Conservation (phyloP, 2,329 filamentous ascomycete genomes). For the Colletotrichum navitas region DNA sequence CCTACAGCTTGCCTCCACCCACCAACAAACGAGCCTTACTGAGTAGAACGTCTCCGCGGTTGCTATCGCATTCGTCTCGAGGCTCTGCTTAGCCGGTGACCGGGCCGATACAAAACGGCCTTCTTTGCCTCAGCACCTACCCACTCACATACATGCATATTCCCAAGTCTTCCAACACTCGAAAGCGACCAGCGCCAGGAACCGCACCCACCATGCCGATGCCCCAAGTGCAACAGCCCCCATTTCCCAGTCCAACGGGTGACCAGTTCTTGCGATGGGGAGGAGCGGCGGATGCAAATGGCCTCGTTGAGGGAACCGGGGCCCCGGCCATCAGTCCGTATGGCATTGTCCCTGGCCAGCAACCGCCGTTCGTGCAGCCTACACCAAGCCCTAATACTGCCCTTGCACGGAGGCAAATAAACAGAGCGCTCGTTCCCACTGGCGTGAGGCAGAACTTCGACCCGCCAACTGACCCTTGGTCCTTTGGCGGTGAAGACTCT, state of each 20-base stretch:
- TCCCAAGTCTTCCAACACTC: slow-evolving; percentile 64
- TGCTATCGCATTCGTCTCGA: slow-evolving; percentile 14
- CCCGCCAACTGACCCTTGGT: slow-evolving; percentile 56
- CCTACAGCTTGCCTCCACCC: slow-evolving; percentile 20
- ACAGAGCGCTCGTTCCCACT: slow-evolving; percentile 63
- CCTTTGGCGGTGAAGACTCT: slow-evolving; percentile 58
- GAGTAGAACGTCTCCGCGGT: slow-evolving; percentile 23
- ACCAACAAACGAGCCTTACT: slow-evolving; percentile 28
- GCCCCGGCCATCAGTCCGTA: slow-evolving; percentile 53
- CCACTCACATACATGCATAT: slow-evolving; percentile 39
- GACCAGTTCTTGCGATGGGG: slow-evolving; percentile 64
- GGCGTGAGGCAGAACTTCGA: slow-evolving; percentile 55
- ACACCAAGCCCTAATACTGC: slow-evolving; percentile 52
- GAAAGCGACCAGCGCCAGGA: slow-evolving; percentile 83
- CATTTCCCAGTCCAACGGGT: slow-evolving; percentile 60
- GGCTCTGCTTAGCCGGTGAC: slow-evolving; percentile 30
- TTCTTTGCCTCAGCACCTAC: slow-evolving; percentile 4
- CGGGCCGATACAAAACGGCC: slow-evolving; percentile 24
- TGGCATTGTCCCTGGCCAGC: slow-evolving; percentile 54
- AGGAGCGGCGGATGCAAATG: slow-evolving; percentile 52
- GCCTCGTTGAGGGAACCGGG: slow-evolving; percentile 53
- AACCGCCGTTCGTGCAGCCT: slow-evolving; percentile 50
- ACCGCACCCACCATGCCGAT: slow-evolving; percentile 72
- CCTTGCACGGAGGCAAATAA: slow-evolving; percentile 65
- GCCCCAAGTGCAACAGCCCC: slow-evolving; percentile 62